phyloP scores from a whole-genome alignment of 1,139 yeast species.

The Scheffersomyces illinoinensis region DNA sequence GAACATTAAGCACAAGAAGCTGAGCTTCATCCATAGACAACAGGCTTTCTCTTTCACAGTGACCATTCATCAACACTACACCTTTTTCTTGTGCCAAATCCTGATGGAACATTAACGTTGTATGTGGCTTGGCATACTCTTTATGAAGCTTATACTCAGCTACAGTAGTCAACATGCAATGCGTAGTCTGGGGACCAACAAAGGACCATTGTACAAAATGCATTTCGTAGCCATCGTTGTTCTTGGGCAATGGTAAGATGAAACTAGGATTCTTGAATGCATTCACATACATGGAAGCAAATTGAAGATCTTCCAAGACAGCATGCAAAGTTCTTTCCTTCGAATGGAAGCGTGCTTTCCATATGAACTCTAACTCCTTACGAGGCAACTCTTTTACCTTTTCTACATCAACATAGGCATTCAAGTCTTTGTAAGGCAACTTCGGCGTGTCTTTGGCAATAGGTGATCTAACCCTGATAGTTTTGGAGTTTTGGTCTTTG shows the following conservation, averaged over 20 bases:
- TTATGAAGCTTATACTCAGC: conserved; percentile 90
- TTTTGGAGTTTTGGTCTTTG: conserved; percentile 29
- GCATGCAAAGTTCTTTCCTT: conserved; percentile 69
- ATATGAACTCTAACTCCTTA: conserved; percentile 74
- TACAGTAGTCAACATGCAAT: conserved; percentile 87
- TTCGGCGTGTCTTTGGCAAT: conserved; percentile 45
- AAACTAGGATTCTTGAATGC: conserved; percentile 79
- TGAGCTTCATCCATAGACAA: conserved; percentile 75
- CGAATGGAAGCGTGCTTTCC: conserved; percentile 83
- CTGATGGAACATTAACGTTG: conserved; percentile 84
- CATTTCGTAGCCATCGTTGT: conserved; percentile 65
- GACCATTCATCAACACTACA: conserved; percentile 84
- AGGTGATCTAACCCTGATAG: conserved; percentile 42
- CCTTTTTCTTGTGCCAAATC: conserved; percentile 66
- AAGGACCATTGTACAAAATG: conserved; percentile 95
- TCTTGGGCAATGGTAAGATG: conserved; percentile 68
- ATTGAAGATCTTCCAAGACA: conserved; percentile 54
- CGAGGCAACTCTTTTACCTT: conserved; percentile 58
- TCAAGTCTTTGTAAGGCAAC: conserved; percentile 68
- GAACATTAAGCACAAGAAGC: conserved; percentile 73
- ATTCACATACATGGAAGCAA: conserved; percentile 57
- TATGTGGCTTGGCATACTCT: conserved; percentile 94
- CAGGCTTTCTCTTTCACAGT: conserved; percentile 69
- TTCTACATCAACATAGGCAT: conserved; percentile 67
- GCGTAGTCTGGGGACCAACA: conserved; percentile 81